Evolutionary conservation across 2,329 filamentous ascomycete species (phyloP), one percentile per base, ranked within the genome.

Genomic region (Colletotrichum godetiae): DNA sequence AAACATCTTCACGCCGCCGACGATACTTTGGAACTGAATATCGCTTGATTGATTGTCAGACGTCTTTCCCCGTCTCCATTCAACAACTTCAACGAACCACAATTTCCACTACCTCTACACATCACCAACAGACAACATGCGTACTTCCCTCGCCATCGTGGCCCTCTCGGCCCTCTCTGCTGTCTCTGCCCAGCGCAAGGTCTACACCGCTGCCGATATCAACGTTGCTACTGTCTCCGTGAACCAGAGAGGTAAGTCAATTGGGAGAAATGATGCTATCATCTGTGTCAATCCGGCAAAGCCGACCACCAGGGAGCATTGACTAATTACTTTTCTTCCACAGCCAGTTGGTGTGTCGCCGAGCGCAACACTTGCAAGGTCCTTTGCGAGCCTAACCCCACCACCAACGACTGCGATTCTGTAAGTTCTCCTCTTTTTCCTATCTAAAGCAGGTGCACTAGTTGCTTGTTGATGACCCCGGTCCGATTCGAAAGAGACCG

Each of bases 341-440:
- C 74, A 89, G 88, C 85, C 59, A 68, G 77, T 22, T 90, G 88
- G 88, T 91, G 89, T 80, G 79, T 78, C 65, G 87, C 83, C 55
- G 82, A 91, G 83, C 80, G 79, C 72, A 86, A 88, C 79, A 86
- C 85, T 52, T 91, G 89, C 82, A 74, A 74, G 59, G 80, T 80
- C 29, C 84, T 91, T 53, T 91, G 89, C 82, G 79, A 78, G 66
- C 72, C 77, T 67, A 75, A 78, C 66, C 79, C 82, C 24, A 75
- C 79, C 6, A 74, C 74, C 66, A 89, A 90, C 79, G 76, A 78
- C 67, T 91, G 89, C 79, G 75, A 80, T 24, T 76, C 81, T 70
- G 88, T 91, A 82, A 75, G 87, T 80, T 63, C 4, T 33, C 55
- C n/a, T 62, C 12, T 13, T 52, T 33, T 52, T 52, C 33, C 31